Base-by-base conservation (phyloP, 176 grass and related monocot genomes). In the Avena eriantha region DNA sequence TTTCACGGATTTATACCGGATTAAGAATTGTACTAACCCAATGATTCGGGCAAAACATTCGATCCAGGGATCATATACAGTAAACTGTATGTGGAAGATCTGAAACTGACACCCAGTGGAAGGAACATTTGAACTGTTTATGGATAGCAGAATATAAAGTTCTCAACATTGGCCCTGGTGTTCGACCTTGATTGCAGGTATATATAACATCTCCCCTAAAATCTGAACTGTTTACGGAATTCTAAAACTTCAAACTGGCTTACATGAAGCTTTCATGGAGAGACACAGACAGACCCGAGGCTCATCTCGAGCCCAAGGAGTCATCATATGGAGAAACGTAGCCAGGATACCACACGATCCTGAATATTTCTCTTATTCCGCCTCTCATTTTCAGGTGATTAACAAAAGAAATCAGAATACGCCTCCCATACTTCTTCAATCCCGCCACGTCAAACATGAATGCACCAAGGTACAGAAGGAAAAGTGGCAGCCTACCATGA, bases 381-480 rank as follows among this genome's bases (percentile, higher is more conserved):
- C 70, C 70, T 73, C 70, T 73, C 70, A 7, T 73, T 47, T 73
- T 73, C 70, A 73, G 39, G 23, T 47, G n/a, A 22, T 73, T 47
- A 73, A 73, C 41, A 24, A 73, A 73, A 7, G 43, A 46, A 21
- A 73, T 73, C 41, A 73, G 41, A 73, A 47, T 22, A 21, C 70
- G 70, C 5, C 70, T 73, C 43, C 70, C 70, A 48, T 73, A 73
- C 41, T 73, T 73, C 70, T 73, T 73, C 70, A 73, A 24, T 73
- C 70, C 70, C 21, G 12, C 70, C 41, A 73, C 41, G 5, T 73
- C 70, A 14, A 73, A 73, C 70, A 24, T 73, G 70, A 73, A 73
- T 15, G 70, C 10, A 23, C 70, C 41, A 73, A 73, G 21, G 41
- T 73, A 48, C 41, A 73, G 5, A 73, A 73, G 7, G 69, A 73